Conservation (phyloP, 352 stramenopile genomes). For the Phytophthora pini region DNA sequence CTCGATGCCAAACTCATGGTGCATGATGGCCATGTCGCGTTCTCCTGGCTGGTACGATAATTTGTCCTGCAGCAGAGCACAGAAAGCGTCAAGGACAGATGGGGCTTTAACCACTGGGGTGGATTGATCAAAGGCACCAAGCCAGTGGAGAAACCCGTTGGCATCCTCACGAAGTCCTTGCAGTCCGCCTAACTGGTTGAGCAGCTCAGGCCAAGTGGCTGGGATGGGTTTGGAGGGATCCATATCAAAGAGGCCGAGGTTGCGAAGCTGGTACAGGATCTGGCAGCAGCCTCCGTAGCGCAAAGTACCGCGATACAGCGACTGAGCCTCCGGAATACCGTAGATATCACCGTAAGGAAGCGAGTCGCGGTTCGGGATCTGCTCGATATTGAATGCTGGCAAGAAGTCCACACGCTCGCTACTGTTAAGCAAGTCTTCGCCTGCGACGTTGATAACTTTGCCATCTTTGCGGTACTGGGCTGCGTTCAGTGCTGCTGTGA, state of each 20-base stretch:
- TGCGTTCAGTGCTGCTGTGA: constrained; percentile 93
- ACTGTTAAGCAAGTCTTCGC: constrained; percentile 87
- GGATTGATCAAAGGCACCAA: constrained; percentile 66
- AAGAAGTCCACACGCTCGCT: constrained; percentile 89
- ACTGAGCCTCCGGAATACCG: constrained; percentile 92
- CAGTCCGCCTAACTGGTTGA: constrained; percentile 50
- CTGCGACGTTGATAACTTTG: constrained; percentile 84
- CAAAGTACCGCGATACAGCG: constrained; percentile 95
- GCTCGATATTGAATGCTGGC: constrained; percentile 93
- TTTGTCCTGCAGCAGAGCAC: constrained; percentile 87
- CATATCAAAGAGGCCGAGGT: constrained; percentile 91
- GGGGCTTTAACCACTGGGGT: constrained; percentile 62
- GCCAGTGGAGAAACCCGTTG: constrained; percentile 76
- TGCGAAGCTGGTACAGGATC: constrained; percentile 91
- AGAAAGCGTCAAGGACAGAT: constrained; percentile 88
- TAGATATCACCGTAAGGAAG: constrained; percentile 94
- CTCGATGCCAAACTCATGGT: constrained; percentile 90
- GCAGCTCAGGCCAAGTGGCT: constrained; percentile 84
- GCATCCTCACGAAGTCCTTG: constrained; percentile 54
- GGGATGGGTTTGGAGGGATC: constrained; percentile 51
- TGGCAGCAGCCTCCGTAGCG: constrained; percentile 94
- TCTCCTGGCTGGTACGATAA: constrained; percentile 90
- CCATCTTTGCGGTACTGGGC: constrained; percentile 90
- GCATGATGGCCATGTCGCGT: constrained; percentile 96
- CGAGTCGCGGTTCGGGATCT: constrained; percentile 96